These are phyloP conservation scores for Sporothrix protearum DNA, from an alignment of 2,329 filamentous ascomycete genomes.

Conservation along the genomic window DNA sequence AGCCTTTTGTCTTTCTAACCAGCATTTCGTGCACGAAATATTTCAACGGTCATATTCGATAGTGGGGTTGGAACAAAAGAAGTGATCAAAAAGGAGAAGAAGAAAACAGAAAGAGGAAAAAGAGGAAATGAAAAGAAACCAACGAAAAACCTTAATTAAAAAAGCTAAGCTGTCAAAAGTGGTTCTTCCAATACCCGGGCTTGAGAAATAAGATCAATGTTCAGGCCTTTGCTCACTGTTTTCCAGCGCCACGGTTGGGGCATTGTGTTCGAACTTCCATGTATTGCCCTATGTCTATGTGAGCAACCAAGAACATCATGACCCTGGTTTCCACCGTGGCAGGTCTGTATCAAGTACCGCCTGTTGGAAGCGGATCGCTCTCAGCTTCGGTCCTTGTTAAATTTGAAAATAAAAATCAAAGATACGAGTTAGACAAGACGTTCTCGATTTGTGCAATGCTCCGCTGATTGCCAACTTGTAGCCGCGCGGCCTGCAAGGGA, in stretches of 20 bases:
- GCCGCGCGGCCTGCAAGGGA: conserved; percentile 12
- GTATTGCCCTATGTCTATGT: not conserved
- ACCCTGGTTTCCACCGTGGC: not conserved
- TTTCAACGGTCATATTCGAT: not conserved
- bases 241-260: not conserved
- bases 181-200: not conserved
- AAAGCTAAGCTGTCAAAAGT: not conserved
- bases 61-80: not conserved
- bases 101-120: not conserved
- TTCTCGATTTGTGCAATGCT: not conserved
- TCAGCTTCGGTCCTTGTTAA: not conserved
- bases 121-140: not conserved
- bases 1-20: not conserved
- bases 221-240: not conserved
- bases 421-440: not conserved
- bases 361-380: not conserved
- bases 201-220: not conserved
- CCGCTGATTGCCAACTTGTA: not conserved
- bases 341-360: not conserved
- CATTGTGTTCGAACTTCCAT: no score
- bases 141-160: not conserved
- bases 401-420: not conserved
- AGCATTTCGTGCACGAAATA: not conserved
- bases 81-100: not conserved
- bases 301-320: not conserved